Evolutionary conservation across 2,329 filamentous ascomycete genomes (phyloP).

Genomic region (Aspergillus pseudoviridinutans): DNA sequence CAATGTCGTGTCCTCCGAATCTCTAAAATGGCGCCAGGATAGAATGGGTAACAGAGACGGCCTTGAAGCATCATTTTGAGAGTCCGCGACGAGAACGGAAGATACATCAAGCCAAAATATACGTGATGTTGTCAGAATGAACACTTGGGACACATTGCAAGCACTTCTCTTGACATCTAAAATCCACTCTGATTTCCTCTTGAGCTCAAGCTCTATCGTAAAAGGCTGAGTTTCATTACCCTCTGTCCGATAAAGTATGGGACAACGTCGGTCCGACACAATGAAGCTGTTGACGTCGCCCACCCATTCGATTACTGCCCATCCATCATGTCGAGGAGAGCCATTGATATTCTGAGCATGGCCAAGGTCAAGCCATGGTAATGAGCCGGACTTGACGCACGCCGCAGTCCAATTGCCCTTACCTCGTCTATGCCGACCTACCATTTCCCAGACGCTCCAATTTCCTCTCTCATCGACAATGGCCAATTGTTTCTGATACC

Average conservation of each 20-base stretch:
- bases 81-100: conserved; percentile 21
- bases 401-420: conserved; percentile 26
- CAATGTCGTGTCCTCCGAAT: conserved; percentile 51
- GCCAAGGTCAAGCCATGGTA: conserved; percentile 21
- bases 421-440: conserved; percentile 27
- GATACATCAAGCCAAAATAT: conserved; percentile 45
- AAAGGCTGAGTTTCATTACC: conserved; percentile 22
- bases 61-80: conserved; percentile 15
- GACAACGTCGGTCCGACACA: conserved; percentile 48
- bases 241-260: conserved; percentile 34
- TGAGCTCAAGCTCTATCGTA: conserved; percentile 34
- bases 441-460: conserved; percentile 52
- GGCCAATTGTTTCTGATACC: conserved; percentile 54
- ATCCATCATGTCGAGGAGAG: conserved; percentile 37
- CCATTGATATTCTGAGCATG: conserved; percentile 10
- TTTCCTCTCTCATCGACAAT: conserved; percentile 51
- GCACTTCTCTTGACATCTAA: conserved; percentile 49
- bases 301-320: conserved; percentile 42
- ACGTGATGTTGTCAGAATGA: conserved; percentile 52
- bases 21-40: conserved; percentile 53
- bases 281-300: conserved; percentile 40
- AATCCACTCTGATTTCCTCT: conserved; percentile 48
- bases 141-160: conserved; percentile 41
- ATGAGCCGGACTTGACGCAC: conserved; percentile 27
- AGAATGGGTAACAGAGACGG: conserved; percentile 38